Evolutionary conservation across 2,329 filamentous ascomycete species (phyloP).

Genomic region (Bipolaris bicolor): DNA sequence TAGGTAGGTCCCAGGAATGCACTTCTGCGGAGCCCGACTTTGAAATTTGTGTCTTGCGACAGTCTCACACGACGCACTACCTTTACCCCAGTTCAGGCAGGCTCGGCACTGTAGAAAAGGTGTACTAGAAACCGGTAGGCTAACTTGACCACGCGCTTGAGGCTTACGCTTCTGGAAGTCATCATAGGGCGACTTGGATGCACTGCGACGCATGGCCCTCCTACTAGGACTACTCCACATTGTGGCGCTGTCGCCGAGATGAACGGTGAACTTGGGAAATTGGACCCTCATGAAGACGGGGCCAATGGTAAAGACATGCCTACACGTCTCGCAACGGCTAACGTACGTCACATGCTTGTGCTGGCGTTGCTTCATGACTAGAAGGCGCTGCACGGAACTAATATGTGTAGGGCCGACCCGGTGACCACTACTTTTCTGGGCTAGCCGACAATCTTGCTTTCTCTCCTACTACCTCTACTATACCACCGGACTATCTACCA

Average conservation of each 20-base stretch:
- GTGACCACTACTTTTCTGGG: conserved; percentile 37
- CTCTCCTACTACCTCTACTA: conserved; percentile 1
- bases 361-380: conserved; percentile 27
- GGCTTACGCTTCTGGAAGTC: conserved; percentile 23
- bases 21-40: conserved; percentile 2
- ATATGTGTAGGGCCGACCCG: conserved; percentile 35
- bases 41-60: conserved; percentile 23
- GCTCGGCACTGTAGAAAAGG: conserved; percentile 5
- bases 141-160: conserved; percentile 33
- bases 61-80: conserved; percentile 30
- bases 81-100: conserved; percentile 2
- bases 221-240: conserved; percentile 16
- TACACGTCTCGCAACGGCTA: conserved; percentile 10
- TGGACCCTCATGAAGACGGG: conserved; percentile 1
- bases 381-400: conserved; percentile 25
- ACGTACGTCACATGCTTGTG: conserved; percentile 36
- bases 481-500: neutral
- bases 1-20: conserved; percentile 21
- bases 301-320: conserved; percentile 7
- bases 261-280: conserved; percentile 8
- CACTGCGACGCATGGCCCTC: conserved; percentile 24
- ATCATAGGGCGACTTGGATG: conserved; percentile 32
- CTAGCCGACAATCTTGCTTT: conserved; percentile 27
- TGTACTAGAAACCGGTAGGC: conserved; percentile 22
- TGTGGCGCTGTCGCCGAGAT: conserved; percentile 7